Evolutionary conservation across 1,284 basidiomycete genomes (phyloP).

Genomic region (Entoloma clypeatum): DNA sequence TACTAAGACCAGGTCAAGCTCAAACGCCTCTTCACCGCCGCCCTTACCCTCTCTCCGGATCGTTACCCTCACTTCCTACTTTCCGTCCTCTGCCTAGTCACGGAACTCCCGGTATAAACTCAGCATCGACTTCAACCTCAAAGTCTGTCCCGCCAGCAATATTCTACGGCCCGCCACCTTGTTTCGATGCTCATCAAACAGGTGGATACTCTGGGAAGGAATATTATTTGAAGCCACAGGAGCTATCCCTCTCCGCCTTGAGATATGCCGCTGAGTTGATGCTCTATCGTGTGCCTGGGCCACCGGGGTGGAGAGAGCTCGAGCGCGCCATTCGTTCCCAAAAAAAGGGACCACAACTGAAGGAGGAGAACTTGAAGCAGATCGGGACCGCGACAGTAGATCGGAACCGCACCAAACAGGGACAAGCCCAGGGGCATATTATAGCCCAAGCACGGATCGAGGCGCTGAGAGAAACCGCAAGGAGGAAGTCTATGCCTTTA

Average conservation of each 20-base stretch:
- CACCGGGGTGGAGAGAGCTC: constrained; percentile 18
- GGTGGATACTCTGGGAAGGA: constrained; percentile 16
- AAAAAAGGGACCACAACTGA: background rate
- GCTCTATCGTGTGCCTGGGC: constrained; percentile 39
- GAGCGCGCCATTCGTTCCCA: constrained; percentile 3
- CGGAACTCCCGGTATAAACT: too few species aligned
- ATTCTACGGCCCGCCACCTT: constrained; percentile 6
- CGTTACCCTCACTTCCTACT: too few species aligned
- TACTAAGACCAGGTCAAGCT: too few species aligned
- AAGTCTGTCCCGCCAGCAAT: background rate
- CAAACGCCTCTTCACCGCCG: too few species aligned
- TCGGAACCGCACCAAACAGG: constrained; percentile 6
- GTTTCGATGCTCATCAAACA: constrained; percentile 6
- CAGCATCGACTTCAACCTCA: background rate
- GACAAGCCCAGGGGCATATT: too few species aligned
- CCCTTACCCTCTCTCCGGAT: too few species aligned
- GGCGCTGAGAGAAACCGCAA: constrained; percentile 14
- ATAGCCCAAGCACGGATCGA: constrained; percentile 19
- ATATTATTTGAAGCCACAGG: too few species aligned
- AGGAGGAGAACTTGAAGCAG: background rate
- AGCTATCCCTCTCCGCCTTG: constrained; percentile 11
- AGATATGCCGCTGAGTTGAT: constrained; percentile 30
- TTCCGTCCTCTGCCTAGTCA: too few species aligned
- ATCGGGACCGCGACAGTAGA: constrained; percentile 6
- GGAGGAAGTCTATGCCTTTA: constrained; percentile 8